phyloP scores from a whole-genome alignment of 2,329 filamentous ascomycete species.

The Coleophoma cylindrospora region DNA sequence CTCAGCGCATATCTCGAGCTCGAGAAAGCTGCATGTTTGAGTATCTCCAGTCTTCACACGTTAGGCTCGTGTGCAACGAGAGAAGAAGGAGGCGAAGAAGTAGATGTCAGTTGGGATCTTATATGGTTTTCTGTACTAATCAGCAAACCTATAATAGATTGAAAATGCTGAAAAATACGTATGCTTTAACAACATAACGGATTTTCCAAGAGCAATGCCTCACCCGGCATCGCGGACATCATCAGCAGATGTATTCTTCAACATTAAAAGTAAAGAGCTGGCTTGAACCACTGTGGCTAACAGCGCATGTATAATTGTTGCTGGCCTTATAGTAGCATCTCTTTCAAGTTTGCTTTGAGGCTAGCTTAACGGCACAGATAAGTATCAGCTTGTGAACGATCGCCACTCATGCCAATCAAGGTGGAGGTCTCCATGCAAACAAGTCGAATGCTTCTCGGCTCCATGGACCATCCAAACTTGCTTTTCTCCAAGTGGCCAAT shows the following conservation, averaged over 20 bases:
- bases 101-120: background rate
- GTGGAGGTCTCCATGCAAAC: slow-evolving; percentile 21
- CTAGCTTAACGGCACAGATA: too few species aligned
- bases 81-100: too few species aligned
- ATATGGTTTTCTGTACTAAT: background rate
- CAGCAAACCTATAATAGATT: background rate
- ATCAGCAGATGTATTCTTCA: too few species aligned
- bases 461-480: slow-evolving; percentile 23
- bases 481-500: background rate
- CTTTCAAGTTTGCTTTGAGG: background rate
- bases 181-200: background rate
- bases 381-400: too few species aligned
- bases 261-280: too few species aligned
- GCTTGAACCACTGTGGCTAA: too few species aligned
- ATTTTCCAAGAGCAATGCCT: background rate
- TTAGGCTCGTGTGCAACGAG: background rate
- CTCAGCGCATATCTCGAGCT: too few species aligned
- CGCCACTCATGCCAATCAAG: background rate
- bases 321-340: background rate
- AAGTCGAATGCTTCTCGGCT: slow-evolving; percentile 30
- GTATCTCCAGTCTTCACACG: background rate
- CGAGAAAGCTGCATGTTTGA: background rate
- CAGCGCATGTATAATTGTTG: too few species aligned
- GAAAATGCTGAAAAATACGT: background rate
- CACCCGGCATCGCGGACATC: background rate